phyloP scores from a whole-genome alignment of 352 stramenopile species.

The Globisporangium uncinulatum region DNA sequence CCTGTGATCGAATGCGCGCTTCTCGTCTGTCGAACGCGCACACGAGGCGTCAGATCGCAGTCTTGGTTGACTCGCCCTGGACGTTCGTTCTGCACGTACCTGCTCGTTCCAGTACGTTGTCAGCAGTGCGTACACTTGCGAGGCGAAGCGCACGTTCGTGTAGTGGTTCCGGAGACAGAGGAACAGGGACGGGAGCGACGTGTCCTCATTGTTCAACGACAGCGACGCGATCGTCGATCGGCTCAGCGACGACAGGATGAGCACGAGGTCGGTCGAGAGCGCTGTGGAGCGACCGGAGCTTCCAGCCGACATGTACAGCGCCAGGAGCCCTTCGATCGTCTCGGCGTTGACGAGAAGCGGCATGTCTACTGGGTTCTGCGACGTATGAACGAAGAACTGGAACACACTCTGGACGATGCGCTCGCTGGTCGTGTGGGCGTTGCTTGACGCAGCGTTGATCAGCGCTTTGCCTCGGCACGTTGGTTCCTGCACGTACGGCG shows the following conservation, averaged over 20 bases:
- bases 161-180: conserved; percentile 52
- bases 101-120: conserved; percentile 38
- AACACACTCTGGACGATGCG: conserved; percentile 36
- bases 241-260: conserved; percentile 37
- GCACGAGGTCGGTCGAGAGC: conserved; percentile 32
- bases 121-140: conserved; percentile 55
- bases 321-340: conserved; percentile 56
- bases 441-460: conserved; percentile 26
- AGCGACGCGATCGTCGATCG: conserved; percentile 37
- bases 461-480: conserved; percentile 36
- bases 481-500: conserved; percentile 28
- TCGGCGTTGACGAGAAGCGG: conserved; percentile 42
- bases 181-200: conserved; percentile 55
- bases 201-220: conserved; percentile 35
- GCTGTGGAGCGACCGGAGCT: conserved; percentile 19
- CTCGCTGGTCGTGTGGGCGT: conserved; percentile 19
- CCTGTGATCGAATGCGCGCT: conserved; percentile 42
- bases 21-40: conserved; percentile 9
- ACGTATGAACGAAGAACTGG: conserved; percentile 50
- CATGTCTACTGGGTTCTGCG: conserved; percentile 43
- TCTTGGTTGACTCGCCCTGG: neutral
- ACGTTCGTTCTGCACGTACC: conserved; percentile 9
- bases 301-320: conserved; percentile 40
- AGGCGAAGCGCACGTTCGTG: conserved; percentile 35
- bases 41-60: neutral